Base-by-base conservation (phyloP, 1,139 yeast genomes). In the Candida pseudoviswanathii region DNA sequence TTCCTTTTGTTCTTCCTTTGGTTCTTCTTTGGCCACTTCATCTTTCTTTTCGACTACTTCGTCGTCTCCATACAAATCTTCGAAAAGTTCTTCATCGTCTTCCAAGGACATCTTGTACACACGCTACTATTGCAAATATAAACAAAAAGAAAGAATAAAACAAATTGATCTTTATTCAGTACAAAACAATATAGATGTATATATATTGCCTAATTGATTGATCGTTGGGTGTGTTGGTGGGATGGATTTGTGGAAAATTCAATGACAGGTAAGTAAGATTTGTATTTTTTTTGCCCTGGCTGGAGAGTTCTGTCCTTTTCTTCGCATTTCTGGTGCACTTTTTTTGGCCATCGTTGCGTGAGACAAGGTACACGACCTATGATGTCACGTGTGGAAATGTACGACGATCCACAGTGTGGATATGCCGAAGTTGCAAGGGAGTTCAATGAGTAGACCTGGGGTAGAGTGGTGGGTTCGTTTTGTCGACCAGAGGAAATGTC, bases 31-130 rank as follows among this genome's bases (percentile, higher is more conserved):
- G 9, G 27, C 10, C 16, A 36, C 29, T 36, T 36, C 40, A 9
- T 37, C 41, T 37, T 37, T 37, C 41, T 37, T 37, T 37, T 37
- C 41, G 6, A 24, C 41, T 37, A 37, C 41, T 37, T 64, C 64
- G 30, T 56, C 59, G 31, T 64, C 66, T 30, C 65, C 67, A 39
- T 87, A 87, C 68, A 87, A 85, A 67, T 87, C 94, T 67, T 86
- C 89, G 68, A 87, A 87, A 68, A 75, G 78, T 59, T 88, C 91
- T 70, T 89, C 96, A 71, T 90, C 97, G 73, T 90, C 96, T 65
- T 85, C 91, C 59, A 78, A 71, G 24, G 44, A 42, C 44, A 42
- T 42, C 29, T 22, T 42, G 26, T 42, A 42, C 32, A 42, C 29
- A 42, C 41, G 16, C 40, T 33, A 45, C 40, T 37, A 44, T 39